Evolutionary conservation across 768 basidiomycete genomes (phyloP).

Genomic region (Boletus coccyginus): DNA sequence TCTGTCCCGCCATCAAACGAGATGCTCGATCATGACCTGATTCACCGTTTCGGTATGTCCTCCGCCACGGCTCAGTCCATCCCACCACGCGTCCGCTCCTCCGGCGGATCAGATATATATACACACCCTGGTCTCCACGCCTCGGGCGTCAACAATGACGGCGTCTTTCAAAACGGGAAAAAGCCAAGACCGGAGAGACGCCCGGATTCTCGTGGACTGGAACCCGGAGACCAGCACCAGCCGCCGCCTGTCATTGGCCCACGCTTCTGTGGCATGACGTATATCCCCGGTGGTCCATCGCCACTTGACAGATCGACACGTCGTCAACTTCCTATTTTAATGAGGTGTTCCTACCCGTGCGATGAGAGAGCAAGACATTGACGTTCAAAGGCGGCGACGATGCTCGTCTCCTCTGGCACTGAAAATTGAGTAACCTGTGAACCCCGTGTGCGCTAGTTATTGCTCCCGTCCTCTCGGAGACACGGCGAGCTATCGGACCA

Average conservation of each 20-base stretch:
- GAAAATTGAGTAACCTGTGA: background rate
- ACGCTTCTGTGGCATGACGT: constrained; percentile 23
- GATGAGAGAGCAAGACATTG: background rate
- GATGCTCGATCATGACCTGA: background rate
- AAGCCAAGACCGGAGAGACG: constrained; percentile 1
- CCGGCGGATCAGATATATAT: constrained; percentile 8
- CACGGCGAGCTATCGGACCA: background rate
- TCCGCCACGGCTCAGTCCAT: background rate
- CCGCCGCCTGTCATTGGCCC: background rate
- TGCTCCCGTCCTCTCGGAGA: background rate
- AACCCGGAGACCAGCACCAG: background rate
- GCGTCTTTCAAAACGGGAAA: constrained; percentile 4
- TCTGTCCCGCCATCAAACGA: constrained; percentile 22
- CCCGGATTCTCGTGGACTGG: background rate
- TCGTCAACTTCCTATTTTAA: background rate
- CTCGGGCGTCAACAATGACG: too few species aligned
- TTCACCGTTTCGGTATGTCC: too few species aligned
- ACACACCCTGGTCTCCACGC: constrained; percentile 17
- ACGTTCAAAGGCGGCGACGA: constrained; percentile 1
- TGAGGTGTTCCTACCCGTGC: background rate
- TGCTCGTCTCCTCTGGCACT: background rate
- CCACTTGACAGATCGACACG: background rate
- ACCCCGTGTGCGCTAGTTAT: constrained; percentile 13
- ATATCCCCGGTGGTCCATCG: constrained; percentile 2
- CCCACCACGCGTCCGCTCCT: constrained; percentile 10